Evolutionary conservation across 208 protist species (phyloP), one percentile per base, ranked within the genome.

Genomic region (Angomonas ambiguus): DNA sequence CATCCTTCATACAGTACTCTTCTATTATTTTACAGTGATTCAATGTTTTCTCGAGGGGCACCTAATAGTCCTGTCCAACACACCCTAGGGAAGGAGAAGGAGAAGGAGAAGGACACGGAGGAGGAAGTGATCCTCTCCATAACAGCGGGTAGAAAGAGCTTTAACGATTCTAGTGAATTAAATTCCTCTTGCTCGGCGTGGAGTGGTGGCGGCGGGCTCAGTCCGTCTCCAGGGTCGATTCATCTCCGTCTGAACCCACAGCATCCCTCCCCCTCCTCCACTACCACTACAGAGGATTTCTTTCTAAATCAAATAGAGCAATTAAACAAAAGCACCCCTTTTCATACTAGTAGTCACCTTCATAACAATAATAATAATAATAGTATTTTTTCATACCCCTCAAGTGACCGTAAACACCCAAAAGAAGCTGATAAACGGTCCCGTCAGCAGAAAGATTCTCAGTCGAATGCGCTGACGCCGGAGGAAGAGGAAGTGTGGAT

Each of bases 321-420:
- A n/a, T n/a, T n/a, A n/a, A 5, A 25, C 16, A 6, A 62, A 31
- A 4, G 16, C 0, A 59, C 22, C 8, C 13, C 56, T 58, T 42
- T 48, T 38, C 28, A 60, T 61, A 62, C 8, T 0, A 5, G n/a
- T 38, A 60, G 33, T 41, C 32, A 67, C 11, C 58, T 34, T 62
- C 58, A 69, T 49, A 69, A 62, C 48, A 69, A 62, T 48, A 69
- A 34, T 62, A 69, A 59, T 62, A 34, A 62, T 45, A 69, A 51
- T 32, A 59, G 34, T 33, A 55, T 20, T 48, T 48, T 18, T 48
- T 48, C 13, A 48, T 18, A 48, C 13, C 41, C 11, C 18, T 18
- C 11, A 18, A 11, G 35, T 41, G 35, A 59, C 11, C 5, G 4
- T 5, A 59, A 32, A 59, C 53, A 31, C 5, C 53, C 8, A 59